phyloP scores from a whole-genome alignment of 2,329 filamentous ascomycete genomes.

The Penicillium sp. region DNA sequence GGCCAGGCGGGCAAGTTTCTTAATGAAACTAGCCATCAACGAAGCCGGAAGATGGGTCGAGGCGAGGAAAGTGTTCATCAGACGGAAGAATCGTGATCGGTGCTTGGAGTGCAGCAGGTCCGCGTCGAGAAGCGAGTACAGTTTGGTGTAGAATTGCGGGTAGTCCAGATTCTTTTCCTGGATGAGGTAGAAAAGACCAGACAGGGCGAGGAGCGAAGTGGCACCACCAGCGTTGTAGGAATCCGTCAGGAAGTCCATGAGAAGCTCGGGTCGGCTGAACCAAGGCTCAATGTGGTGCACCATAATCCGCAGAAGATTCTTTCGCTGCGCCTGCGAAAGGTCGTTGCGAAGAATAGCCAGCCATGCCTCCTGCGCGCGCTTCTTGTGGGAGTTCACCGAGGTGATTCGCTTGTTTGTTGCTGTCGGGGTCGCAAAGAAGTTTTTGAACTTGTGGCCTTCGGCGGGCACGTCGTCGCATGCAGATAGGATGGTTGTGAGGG shows the following conservation, averaged over 20 bases:
- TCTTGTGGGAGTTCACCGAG: slow-evolving; percentile 70
- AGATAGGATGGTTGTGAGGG: slow-evolving; percentile 39
- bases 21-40: slow-evolving; percentile 93
- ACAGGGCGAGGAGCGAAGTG: slow-evolving; percentile 82
- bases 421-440: slow-evolving; percentile 49
- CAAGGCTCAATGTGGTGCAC: slow-evolving; percentile 79
- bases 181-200: slow-evolving; percentile 93
- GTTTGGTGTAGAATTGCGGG: slow-evolving; percentile 86
- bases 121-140: slow-evolving; percentile 87
- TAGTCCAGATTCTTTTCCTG: slow-evolving; percentile 94
- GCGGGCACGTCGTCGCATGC: slow-evolving; percentile 66
- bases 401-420: slow-evolving; percentile 68
- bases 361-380: slow-evolving; percentile 83
- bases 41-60: slow-evolving; percentile 91
- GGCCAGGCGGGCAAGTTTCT: slow-evolving; percentile 79
- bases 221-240: slow-evolving; percentile 85
- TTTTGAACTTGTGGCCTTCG: slow-evolving; percentile 37
- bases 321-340: slow-evolving; percentile 71
- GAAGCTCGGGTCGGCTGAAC: slow-evolving; percentile 82
- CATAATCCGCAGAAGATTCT: slow-evolving; percentile 72
- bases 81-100: slow-evolving; percentile 86
- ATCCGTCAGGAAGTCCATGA: slow-evolving; percentile 96
- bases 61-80: slow-evolving; percentile 84
- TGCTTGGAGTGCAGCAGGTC: slow-evolving; percentile 91
- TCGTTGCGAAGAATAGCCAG: slow-evolving; percentile 67